phyloP scores from a whole-genome alignment of 2,329 filamentous ascomycete species.

The Chaetoscypha palmicola region DNA sequence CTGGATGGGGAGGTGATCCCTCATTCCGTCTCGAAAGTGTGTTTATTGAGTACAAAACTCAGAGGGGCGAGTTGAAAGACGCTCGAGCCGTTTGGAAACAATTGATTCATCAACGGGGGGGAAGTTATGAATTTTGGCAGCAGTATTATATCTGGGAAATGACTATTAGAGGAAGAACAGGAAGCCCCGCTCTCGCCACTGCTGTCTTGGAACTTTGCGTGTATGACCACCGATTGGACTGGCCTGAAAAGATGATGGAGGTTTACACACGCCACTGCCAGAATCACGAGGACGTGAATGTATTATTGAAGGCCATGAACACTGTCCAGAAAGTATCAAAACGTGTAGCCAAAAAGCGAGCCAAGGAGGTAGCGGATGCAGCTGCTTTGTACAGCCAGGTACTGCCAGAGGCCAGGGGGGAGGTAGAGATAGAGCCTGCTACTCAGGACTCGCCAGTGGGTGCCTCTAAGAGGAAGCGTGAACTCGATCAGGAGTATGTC shows the following conservation, averaged over 20 bases:
- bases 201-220: slow-evolving; percentile 68
- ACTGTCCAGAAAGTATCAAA: slow-evolving; percentile 64
- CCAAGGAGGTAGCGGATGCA: slow-evolving; percentile 56
- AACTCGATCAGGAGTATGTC: slow-evolving; percentile 44
- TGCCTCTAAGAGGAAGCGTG: slow-evolving; percentile 66
- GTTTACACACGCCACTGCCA: slow-evolving; percentile 76
- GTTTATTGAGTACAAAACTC: slow-evolving; percentile 83
- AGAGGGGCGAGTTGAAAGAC: slow-evolving; percentile 69
- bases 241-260: slow-evolving; percentile 69
- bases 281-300: slow-evolving; percentile 75
- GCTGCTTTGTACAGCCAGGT: slow-evolving; percentile 43
- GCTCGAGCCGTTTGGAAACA: slow-evolving; percentile 73
- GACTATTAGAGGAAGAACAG: slow-evolving; percentile 34
- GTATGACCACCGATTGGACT: slow-evolving; percentile 56
- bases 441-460: slow-evolving; percentile 20
- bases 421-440: slow-evolving; percentile 24
- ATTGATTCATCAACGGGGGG: slow-evolving; percentile 59
- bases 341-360: slow-evolving; percentile 54
- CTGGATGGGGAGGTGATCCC: slow-evolving; percentile 76
- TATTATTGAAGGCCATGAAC: slow-evolving; percentile 67
- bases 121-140: slow-evolving; percentile 90
- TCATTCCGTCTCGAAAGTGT: slow-evolving; percentile 85
- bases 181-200: slow-evolving; percentile 65
- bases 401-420: slow-evolving; percentile 27
- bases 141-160: slow-evolving; percentile 92